phyloP scores from a whole-genome alignment of 2,329 filamentous ascomycete species.

The Septoria petroselini region DNA sequence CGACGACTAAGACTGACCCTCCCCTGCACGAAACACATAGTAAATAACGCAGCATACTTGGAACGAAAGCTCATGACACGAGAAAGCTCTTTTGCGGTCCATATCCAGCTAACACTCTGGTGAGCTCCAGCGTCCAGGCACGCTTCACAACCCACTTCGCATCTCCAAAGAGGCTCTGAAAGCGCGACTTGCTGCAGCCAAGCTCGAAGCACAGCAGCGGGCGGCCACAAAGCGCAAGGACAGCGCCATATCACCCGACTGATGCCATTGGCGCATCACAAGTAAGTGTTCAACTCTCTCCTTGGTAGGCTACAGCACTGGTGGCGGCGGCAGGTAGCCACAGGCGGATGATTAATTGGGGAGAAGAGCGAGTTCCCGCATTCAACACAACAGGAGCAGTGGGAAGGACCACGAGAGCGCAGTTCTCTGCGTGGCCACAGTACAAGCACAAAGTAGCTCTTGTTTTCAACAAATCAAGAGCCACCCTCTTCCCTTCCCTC shows the following conservation, averaged over 20 bases:
- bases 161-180: constrained; percentile 17
- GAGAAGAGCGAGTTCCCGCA: no score
- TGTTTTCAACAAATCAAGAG: no score
- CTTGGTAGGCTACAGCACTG: no score
- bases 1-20: constrained; percentile 8
- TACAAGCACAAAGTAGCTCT: no score
- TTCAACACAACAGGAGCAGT: no score
- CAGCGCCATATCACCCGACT: not conserved
- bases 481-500: no score
- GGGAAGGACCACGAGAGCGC: no score
- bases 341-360: no score
- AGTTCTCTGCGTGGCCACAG: no score
- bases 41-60: constrained; percentile 4
- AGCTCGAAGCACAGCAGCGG: constrained; percentile 11
- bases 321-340: no score
- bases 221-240: not conserved
- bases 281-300: not conserved
- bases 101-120: constrained; percentile 6
- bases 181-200: constrained; percentile 12
- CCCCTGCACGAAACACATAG: constrained; percentile 5
- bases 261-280: not conserved
- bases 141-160: constrained; percentile 11
- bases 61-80: constrained; percentile 7
- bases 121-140: constrained; percentile 2
- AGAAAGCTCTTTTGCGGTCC: not conserved